Base-by-base conservation (phyloP, 495 filamentous ascomycete species). In the Hypomontagnella submonticulosa region DNA sequence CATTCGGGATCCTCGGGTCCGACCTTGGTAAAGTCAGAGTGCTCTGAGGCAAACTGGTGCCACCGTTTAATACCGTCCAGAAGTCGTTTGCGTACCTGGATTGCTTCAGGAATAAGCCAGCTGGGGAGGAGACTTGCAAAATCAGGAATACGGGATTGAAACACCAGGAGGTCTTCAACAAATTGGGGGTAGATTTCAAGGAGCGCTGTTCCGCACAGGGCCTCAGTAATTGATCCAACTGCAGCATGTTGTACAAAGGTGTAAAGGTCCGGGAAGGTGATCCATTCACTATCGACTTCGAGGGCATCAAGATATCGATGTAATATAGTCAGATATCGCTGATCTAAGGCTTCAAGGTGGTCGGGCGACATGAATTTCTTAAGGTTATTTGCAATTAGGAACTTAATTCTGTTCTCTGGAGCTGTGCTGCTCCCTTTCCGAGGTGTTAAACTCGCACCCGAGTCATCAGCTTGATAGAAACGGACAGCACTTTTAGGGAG, bases 331-430 rank as follows among this genome's bases (percentile, higher is more conserved):
- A 41, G 9, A n/a, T 41, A 41, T n/a, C 12, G 9, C 12, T n/a
- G 37, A 41, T 41, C 37, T n/a, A 41, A 41, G 37, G 9, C 37
- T n/a, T 41, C 37, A n/a, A 41, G 37, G 37, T n/a, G 13, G 37
- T 5, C 5, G 13, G 37, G 13, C 12, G 37, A 41, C 37, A 41
- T 7, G 12, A 11, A 7, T n/a, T 41, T 41, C 13, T 41, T 41
- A n/a, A 41, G 37, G 13, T 41, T 5, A n/a, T 4, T 7, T 7
- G 4, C 15, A n/a, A 41, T 41, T 5, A 41, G n/a, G 4, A n/a
- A 41, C 1, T 41, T 41, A 13, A 41, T 41, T n/a, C 38, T 1
- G 15, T 41, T 41, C n/a, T 41, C 38, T 41, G 8, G 9, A 0
- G 38, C 38, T 7, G 15, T 13, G n/a, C 5, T 12, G 38, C 38